Percentiles rank a stretch among this genome's conserved stretches.
phyloP scores from a whole-genome alignment of 495 filamentous ascomycete species.

The Aspergillus carlsbadensis region DNA sequence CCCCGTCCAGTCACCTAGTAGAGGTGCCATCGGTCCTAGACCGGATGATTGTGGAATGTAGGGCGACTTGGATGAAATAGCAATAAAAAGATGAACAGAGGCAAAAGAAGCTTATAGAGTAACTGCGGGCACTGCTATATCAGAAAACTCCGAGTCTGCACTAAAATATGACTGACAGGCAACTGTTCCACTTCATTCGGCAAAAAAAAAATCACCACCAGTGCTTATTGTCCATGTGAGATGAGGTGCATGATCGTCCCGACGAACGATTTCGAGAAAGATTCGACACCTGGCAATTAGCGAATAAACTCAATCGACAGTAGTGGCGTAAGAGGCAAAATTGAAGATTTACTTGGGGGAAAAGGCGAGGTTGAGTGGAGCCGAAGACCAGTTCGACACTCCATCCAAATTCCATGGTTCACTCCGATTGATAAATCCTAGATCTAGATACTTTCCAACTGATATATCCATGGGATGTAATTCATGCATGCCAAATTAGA shows the following conservation, averaged over 20 bases:
- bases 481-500: no score
- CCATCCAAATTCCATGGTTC: background rate
- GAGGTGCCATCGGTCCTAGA: conserved; percentile 23
- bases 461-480: background rate
- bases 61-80: background rate
- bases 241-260: no score
- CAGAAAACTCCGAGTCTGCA: background rate
- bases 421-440: no score
- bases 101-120: no score
- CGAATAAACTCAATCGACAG: background rate
- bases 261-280: background rate
- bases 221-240: background rate
- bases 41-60: conserved; percentile 16
- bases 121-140: background rate
- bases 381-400: background rate
- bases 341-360: background rate
- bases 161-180: background rate
- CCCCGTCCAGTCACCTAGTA: conserved; percentile 32
- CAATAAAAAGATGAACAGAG: background rate
- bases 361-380: background rate
- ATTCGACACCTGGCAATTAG: background rate
- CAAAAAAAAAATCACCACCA: background rate
- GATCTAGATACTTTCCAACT: no score
- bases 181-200: background rate
- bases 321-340: background rate